A percentile compares a stretch with the other conserved stretches of the same genome.
Evolutionary conservation across 2,329 filamentous ascomycete genomes (phyloP).

Genomic region (Trichoderma breve): DNA sequence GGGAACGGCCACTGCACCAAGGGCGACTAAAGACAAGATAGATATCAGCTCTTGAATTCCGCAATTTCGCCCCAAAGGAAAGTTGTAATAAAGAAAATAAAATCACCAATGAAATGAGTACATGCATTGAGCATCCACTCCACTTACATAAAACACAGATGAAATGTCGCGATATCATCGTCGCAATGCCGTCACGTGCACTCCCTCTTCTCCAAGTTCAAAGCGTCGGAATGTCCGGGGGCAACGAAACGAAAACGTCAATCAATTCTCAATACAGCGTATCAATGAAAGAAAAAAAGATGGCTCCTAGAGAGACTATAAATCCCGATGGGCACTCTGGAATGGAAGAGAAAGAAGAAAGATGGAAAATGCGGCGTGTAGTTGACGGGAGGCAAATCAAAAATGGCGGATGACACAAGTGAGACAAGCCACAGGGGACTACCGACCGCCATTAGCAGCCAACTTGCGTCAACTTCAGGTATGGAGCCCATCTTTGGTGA

Average conservation of each 20-base stretch:
- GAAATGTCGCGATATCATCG: neutral
- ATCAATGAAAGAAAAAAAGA: neutral
- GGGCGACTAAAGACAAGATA: neutral
- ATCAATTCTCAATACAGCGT: neutral
- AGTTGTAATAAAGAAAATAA: neutral
- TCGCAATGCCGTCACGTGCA: neutral
- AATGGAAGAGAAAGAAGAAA: neutral
- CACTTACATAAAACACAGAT: neutral
- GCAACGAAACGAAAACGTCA: neutral
- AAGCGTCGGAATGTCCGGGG: neutral
- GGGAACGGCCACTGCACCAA: neutral
- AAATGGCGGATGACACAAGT: neutral
- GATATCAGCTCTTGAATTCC: neutral
- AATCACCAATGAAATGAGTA: neutral
- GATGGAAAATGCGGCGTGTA: neutral
- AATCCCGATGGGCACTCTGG: too few species aligned
- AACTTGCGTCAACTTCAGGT: neutral
- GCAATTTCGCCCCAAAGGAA: neutral
- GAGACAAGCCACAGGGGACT: slow-evolving; percentile 5
- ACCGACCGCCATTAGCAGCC: neutral
- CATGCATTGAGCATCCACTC: neutral
- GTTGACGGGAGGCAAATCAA: neutral
- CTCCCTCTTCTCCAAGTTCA: neutral
- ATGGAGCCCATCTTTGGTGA: neutral
- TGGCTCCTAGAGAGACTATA: neutral